Percentiles rank a stretch among this genome's conserved stretches.
Evolutionary conservation across 2,329 filamentous ascomycete species (phyloP).

Genomic region (Diaporthe sp.): DNA sequence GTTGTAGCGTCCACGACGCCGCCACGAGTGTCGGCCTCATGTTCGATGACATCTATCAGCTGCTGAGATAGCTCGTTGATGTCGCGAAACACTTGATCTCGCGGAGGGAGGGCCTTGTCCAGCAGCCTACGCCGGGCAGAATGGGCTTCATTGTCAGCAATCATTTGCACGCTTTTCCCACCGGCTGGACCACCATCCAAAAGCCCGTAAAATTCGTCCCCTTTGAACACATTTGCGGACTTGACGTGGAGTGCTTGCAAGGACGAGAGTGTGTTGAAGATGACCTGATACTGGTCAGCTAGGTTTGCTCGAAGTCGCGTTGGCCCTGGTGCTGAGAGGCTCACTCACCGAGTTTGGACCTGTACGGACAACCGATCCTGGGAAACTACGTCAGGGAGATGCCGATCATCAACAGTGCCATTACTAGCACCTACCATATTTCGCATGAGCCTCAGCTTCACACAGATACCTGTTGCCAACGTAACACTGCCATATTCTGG

Average conservation of each 20-base stretch:
- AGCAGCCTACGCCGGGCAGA: slow-evolving; percentile 11
- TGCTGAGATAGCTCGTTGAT: not conserved
- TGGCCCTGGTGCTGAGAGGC: not conserved
- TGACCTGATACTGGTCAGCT: not conserved
- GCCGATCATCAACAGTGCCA: rapidly evolving
- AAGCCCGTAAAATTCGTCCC: slow-evolving; percentile 10
- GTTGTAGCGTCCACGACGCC: not conserved
- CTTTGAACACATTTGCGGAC: slow-evolving; percentile 11
- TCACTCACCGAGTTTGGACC: not conserved
- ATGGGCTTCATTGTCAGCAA: slow-evolving; percentile 7
- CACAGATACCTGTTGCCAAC: slow-evolving; percentile 2
- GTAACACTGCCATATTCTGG: slow-evolving; percentile 26
- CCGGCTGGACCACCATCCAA: not conserved
- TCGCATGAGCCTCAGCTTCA: slow-evolving; percentile 2
- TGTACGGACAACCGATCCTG: slow-evolving; percentile 7
- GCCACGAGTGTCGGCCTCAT: not conserved
- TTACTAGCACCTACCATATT: not conserved
- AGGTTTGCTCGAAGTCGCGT: too few relatives aligned
- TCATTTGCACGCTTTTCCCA: slow-evolving; percentile 21
- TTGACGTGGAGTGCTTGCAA: slow-evolving; percentile 8
- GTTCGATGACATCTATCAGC: not conserved
- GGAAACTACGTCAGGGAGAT: not conserved
- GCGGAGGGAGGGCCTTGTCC: slow-evolving; percentile 1
- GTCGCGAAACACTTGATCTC: slow-evolving; percentile 13
- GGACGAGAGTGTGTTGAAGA: slow-evolving; percentile 23